These are phyloP conservation scores for Fusarium redolens DNA, from an alignment of 2,329 filamentous ascomycete species.

Conservation along the genomic window DNA sequence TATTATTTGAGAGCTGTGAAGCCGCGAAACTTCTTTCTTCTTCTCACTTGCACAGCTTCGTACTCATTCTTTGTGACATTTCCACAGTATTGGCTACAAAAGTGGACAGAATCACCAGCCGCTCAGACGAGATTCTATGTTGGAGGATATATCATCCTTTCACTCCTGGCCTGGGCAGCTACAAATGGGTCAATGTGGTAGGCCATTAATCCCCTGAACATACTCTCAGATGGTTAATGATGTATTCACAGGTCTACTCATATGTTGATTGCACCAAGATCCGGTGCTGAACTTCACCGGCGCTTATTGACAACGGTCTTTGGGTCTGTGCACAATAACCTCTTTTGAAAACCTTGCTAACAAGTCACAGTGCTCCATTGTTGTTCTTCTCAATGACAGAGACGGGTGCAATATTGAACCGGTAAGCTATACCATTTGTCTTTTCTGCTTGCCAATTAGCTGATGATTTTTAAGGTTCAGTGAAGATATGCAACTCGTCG, in stretches of 20 bases:
- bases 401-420: not conserved
- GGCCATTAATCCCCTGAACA: not conserved
- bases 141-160: not conserved
- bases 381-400: not conserved
- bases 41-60: not conserved
- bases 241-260: not conserved
- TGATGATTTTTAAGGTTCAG: not conserved
- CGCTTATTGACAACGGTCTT: not conserved
- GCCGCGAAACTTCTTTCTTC: not conserved
- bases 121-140: not conserved
- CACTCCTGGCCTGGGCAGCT: not conserved
- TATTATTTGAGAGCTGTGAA: not conserved
- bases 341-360: accelerated
- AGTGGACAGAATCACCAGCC: not conserved
- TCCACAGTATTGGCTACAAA: not conserved
- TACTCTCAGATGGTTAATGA: accelerated
- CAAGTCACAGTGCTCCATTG: not conserved
- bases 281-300: not conserved
- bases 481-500: not conserved
- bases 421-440: accelerated
- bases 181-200: not conserved
- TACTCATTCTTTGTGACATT: not conserved
- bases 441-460: accelerated
- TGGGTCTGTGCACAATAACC: not conserved
- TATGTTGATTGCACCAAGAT: not conserved